Evolutionary conservation across 108 stramenopile genomes (phyloP).

Genomic region (Cafeteria roenbergensis): DNA sequence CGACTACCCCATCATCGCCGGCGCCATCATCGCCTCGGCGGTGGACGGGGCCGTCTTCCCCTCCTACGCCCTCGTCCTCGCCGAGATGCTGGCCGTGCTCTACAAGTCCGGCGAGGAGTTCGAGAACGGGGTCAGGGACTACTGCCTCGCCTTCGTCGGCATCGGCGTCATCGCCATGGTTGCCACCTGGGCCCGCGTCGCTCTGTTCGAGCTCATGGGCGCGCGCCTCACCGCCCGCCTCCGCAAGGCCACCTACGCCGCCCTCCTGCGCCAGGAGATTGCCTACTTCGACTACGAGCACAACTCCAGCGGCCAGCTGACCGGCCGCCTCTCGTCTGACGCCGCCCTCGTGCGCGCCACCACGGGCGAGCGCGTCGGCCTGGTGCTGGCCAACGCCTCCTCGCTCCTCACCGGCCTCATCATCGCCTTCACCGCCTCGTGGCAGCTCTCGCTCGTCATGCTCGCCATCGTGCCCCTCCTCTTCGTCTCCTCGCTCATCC

Average conservation of each 20-base stretch:
- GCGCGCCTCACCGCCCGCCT: constrained; percentile 24
- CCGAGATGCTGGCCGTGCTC: constrained; percentile 65
- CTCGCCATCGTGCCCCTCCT: constrained; percentile 47
- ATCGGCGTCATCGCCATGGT: constrained; percentile 52
- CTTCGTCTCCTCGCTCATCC: constrained; percentile 23
- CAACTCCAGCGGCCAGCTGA: constrained; percentile 15
- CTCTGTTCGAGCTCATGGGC: constrained; percentile 23
- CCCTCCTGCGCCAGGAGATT: constrained; percentile 17
- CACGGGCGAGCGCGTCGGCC: constrained; percentile 29
- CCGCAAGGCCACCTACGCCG: constrained; percentile 21
- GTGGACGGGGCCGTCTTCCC: constrained; percentile 65
- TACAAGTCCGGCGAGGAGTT: constrained; percentile 58
- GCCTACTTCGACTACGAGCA: constrained; percentile 8
- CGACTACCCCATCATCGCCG: too few species aligned
- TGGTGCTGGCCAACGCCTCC: constrained; percentile 15
- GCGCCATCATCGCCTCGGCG: constrained; percentile 54
- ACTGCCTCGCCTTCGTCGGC: constrained; percentile 48
- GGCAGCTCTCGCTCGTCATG: constrained; percentile 39
- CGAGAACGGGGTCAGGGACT: constrained; percentile 39
- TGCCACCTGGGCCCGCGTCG: constrained; percentile 40
- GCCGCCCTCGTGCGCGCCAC: constrained; percentile 24
- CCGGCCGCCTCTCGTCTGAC: constrained; percentile 17
- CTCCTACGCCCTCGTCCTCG: constrained; percentile 58
- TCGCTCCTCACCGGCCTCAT: constrained; percentile 29
- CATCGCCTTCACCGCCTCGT: constrained; percentile 40